Base-by-base conservation (phyloP, 73 alveolate genomes). In the Paramecium pentaurelia region DNA sequence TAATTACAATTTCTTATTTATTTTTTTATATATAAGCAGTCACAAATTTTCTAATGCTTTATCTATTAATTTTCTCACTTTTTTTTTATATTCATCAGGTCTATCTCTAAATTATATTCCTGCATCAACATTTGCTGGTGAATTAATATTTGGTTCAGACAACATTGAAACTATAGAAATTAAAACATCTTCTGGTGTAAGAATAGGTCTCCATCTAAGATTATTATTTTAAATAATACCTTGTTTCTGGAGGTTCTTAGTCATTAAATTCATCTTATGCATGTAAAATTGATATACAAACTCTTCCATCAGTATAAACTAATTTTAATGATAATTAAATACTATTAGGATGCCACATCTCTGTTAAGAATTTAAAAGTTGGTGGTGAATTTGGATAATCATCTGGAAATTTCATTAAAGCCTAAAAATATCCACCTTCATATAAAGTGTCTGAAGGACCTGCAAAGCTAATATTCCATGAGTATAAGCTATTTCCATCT, bases 301-400 rank as follows among this genome's bases (percentile, higher is more conserved):
- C 98, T 73, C 92, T 96, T 1, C 99, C 99, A 95, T 97, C 99
- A 60, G 96, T 95, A 71, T 96, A 96, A 60, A 96, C 97, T 95
- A 88, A 8, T 22, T 0, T 54, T 5, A 4, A 54, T 22, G 16
- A 14, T 32, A 36, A 0, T 38, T 12, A 27, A 14, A 60, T 93
- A 95, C 97, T 96, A 94, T 98, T 98, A 6, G 99, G 99, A 91
- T 98, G 99, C 97, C 98, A 98, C 98, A 98, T 98, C 90, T 97
- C 97, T 18, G 99, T 97, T 71, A 77, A 75, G 91, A 98, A 98
- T 84, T 85, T 96, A 96, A 98, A 95, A 58, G 97, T 96, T n/a
- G 99, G 99, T 6, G 99, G 98, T 54, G 85, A 94, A 80, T 95
- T 86, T 6, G 99, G 99, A 93, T 96, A 98, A 73, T 98, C 98